A percentile compares a stretch with the other conserved stretches of the same genome.
phyloP scores from a whole-genome alignment of 2,329 filamentous ascomycete genomes.

The Fusarium sp. region DNA sequence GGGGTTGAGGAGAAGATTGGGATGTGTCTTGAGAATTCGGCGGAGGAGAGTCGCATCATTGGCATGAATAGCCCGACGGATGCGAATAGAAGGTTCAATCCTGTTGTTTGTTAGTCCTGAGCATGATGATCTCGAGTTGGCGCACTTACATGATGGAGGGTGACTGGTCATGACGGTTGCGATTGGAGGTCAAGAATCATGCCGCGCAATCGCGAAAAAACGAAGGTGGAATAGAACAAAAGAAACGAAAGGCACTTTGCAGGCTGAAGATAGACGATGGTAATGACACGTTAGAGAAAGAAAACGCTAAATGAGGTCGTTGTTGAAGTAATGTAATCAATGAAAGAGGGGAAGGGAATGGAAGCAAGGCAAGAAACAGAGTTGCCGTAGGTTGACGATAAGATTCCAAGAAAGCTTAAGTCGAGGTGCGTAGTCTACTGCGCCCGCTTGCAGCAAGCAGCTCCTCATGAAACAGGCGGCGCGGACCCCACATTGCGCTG shows the following conservation, averaged over 20 bases:
- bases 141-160: slow-evolving; percentile 37
- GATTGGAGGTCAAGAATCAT: slow-evolving; percentile 32
- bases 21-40: slow-evolving; percentile 80
- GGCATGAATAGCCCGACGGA: slow-evolving; percentile 82
- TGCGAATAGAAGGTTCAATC: slow-evolving; percentile 80
- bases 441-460: slow-evolving; percentile 13
- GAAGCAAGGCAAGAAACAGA: slow-evolving; percentile 5
- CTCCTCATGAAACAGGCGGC: slow-evolving; percentile 33
- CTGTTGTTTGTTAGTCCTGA: slow-evolving; percentile 49
- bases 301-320: not conserved
- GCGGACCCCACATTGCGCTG: slow-evolving; percentile 14
- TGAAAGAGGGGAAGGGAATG: slow-evolving; percentile 1
- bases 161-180: slow-evolving; percentile 40
- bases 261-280: not conserved
- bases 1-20: slow-evolving; percentile 78
- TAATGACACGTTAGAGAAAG: not conserved
- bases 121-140: not conserved
- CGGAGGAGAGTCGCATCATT: slow-evolving; percentile 76
- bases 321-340: not conserved
- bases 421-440: no score
- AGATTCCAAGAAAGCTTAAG: slow-evolving; percentile 25
- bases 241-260: not conserved
- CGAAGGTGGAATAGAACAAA: not conserved
- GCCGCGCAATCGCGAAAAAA: slow-evolving; percentile 20
- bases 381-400: slow-evolving; percentile 19